Percentiles rank a stretch among this genome's conserved stretches.
These are phyloP conservation scores for Cairneyella variabilis DNA, from an alignment of 495 filamentous ascomycete species.

Conservation along the genomic window DNA sequence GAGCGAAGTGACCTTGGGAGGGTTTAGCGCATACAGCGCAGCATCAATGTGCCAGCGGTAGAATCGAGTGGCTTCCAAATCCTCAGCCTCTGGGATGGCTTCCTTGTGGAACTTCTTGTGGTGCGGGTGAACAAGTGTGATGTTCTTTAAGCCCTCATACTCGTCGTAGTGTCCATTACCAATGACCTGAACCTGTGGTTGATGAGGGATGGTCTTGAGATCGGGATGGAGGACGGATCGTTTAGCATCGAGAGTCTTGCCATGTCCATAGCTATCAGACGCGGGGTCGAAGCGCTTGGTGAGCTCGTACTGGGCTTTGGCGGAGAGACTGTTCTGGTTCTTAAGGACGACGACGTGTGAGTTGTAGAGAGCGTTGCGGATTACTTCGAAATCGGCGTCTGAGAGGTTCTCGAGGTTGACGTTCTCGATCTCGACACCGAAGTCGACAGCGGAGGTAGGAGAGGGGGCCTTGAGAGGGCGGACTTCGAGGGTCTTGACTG, in stretches of 20 bases:
- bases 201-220: constrained; percentile 72
- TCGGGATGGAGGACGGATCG: constrained; percentile 71
- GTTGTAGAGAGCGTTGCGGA: constrained; percentile 57
- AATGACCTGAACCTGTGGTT: constrained; percentile 75
- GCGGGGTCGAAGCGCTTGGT: constrained; percentile 66
- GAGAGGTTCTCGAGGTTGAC: constrained; percentile 56
- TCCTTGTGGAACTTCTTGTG: constrained; percentile 70
- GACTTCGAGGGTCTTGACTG: constrained; percentile 28
- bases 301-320: constrained; percentile 65
- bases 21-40: constrained; percentile 66
- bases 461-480: constrained; percentile 38
- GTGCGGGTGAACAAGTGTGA: constrained; percentile 67
- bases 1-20: constrained; percentile 64
- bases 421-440: constrained; percentile 53
- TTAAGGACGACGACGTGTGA: constrained; percentile 67
- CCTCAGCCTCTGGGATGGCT: constrained; percentile 56
- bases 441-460: constrained; percentile 52
- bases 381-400: constrained; percentile 54
- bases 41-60: constrained; percentile 81
- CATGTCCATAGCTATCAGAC: constrained; percentile 64
- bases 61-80: constrained; percentile 65
- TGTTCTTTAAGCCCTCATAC: constrained; percentile 64
- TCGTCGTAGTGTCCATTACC: constrained; percentile 62
- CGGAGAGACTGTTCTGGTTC: constrained; percentile 54
- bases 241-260: constrained; percentile 58